phyloP scores from a whole-genome alignment of 2,329 filamentous ascomycete species.

The Fusarium buxicola region DNA sequence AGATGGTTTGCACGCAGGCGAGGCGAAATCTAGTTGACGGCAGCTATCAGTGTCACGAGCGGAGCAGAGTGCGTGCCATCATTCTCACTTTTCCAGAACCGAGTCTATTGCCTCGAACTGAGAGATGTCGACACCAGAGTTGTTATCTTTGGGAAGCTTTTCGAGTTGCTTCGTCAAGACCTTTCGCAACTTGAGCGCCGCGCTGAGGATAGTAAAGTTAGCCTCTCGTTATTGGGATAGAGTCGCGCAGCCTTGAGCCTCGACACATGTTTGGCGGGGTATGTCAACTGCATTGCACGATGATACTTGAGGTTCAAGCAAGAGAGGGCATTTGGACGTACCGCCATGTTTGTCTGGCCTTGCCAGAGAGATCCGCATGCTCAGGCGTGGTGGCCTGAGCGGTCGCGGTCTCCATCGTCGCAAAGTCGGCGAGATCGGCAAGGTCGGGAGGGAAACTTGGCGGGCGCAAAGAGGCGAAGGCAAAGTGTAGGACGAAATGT shows the following conservation, averaged over 20 bases:
- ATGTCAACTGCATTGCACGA: conserved; percentile 11
- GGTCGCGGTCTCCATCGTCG: conserved; percentile 39
- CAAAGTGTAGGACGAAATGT: conserved; percentile 29
- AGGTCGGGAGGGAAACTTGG: conserved; percentile 17
- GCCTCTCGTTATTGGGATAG: conserved; percentile 28
- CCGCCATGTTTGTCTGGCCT: conserved; percentile 55
- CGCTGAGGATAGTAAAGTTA: conserved; percentile 48
- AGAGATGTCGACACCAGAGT: conserved; percentile 53
- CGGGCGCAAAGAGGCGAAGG: conserved; percentile 19
- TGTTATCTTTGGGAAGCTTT: conserved; percentile 53
- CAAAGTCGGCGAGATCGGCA: conserved; percentile 26
- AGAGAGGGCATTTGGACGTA: conserved; percentile 45
- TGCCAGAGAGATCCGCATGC: conserved; percentile 40
- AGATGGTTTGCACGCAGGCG: conserved; percentile 77
- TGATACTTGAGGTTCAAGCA: not conserved
- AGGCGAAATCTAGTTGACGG: conserved; percentile 69
- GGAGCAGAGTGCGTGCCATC: conserved; percentile 14
- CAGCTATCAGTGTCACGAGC: conserved; percentile 25
- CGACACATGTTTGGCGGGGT: conserved; percentile 13
- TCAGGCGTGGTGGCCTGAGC: conserved; percentile 29
- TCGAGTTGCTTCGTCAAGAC: conserved; percentile 58
- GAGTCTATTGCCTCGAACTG: conserved; percentile 59
- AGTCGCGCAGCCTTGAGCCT: conserved; percentile 23
- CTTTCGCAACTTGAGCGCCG: conserved; percentile 58
- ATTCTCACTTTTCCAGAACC: conserved; percentile 56